Conservation (phyloP, 768 basidiomycete genomes). For the Auriscalpium vulgare region DNA sequence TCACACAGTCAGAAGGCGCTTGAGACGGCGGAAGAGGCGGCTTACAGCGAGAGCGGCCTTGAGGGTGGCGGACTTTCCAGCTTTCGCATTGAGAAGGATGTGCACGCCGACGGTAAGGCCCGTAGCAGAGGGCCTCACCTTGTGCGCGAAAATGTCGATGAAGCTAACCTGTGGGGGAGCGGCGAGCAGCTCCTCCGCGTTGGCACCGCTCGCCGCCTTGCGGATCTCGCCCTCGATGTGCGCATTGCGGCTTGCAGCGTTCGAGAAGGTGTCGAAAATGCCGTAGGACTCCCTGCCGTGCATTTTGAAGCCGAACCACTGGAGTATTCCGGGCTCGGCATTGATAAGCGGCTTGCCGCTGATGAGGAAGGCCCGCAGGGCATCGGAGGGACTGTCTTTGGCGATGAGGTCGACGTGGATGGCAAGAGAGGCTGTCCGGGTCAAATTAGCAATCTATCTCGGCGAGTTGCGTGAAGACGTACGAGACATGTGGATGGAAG, state of each 20-base stretch:
- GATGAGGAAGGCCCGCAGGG: not conserved
- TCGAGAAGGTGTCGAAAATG: not conserved
- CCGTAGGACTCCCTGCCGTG: not conserved
- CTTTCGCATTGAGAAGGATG: not conserved
- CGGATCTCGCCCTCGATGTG: not conserved
- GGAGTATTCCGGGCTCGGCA: not conserved
- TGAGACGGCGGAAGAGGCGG: too few relatives aligned
- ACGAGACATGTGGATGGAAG: too few relatives aligned
- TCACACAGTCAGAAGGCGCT: not conserved
- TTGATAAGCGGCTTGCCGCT: not conserved
- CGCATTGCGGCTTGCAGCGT: not conserved
- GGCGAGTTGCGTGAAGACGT: too few relatives aligned
- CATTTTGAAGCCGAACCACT: not conserved
- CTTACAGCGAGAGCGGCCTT: too few relatives aligned
- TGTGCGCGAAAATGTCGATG: conserved; percentile 1
- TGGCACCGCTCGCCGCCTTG: not conserved
- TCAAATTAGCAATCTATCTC: too few relatives aligned
- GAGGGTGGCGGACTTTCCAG: not conserved
- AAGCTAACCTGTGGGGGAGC: not conserved
- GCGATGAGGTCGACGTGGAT: not conserved
- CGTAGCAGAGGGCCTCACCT: not conserved
- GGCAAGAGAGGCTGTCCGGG: not conserved
- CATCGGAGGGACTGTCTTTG: not conserved
- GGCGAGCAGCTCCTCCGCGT: not conserved
- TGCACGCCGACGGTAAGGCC: not conserved